These are phyloP conservation scores for Adansonia gregorii DNA, from an alignment of 441 rosid genomes.

Conservation along the genomic window DNA sequence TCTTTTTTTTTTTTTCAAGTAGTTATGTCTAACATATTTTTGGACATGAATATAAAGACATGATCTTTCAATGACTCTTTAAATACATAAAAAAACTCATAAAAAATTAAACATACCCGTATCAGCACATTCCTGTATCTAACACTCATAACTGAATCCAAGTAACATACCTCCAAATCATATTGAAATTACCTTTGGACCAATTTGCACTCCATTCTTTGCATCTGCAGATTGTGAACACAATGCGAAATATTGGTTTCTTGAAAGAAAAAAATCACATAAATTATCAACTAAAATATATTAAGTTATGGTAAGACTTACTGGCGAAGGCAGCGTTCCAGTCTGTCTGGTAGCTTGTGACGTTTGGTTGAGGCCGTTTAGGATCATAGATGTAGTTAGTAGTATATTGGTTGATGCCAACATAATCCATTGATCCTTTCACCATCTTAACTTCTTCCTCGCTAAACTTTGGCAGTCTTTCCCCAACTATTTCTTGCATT, in stretches of 20 bases:
- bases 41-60: no score
- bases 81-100: no score
- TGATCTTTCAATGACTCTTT: no score
- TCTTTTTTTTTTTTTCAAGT: no score
- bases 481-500: conserved; percentile 41
- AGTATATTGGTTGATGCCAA: conserved; percentile 52
- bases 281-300: background rate
- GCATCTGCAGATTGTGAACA: conserved; percentile 34
- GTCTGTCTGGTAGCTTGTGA: conserved; percentile 37
- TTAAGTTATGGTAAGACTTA: conserved; percentile 28
- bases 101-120: no score
- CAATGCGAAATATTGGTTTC: background rate
- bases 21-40: no score
- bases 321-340: conserved; percentile 42
- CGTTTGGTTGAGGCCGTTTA: background rate
- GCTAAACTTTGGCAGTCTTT: conserved; percentile 45
- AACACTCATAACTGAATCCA: no score
- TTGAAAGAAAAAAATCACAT: background rate
- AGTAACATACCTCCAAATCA: background rate
- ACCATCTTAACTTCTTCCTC: conserved; percentile 40
- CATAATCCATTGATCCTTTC: conserved; percentile 43
- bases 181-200: conserved; percentile 37
- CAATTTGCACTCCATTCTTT: conserved; percentile 39
- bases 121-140: no score
- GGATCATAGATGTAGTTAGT: conserved; percentile 37